Percentiles rank a stretch among this genome's conserved stretches.
phyloP scores from a whole-genome alignment of 257 asterid species.

The Buddleja alternifolia region DNA sequence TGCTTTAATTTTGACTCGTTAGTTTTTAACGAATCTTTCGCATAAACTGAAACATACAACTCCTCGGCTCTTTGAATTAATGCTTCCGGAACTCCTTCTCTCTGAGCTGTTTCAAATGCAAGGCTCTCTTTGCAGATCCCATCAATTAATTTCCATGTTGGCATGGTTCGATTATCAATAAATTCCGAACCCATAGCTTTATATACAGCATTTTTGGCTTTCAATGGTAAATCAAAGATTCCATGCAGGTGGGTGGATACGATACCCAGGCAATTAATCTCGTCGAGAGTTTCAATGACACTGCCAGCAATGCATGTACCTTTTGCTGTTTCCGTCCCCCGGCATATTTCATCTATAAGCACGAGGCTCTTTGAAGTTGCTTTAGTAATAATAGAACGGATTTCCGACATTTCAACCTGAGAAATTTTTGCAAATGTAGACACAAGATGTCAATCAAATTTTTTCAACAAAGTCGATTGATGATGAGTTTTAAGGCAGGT shows the following conservation, averaged over 20 bases:
- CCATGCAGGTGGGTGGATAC: constrained; percentile 97
- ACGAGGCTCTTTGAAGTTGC: constrained; percentile 92
- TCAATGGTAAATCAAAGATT: constrained; percentile 77
- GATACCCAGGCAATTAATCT: constrained; percentile 73
- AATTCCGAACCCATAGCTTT: constrained; percentile 91
- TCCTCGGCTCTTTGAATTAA: constrained; percentile 78
- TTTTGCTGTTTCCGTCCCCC: constrained; percentile 98
- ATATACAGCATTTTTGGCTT: constrained; percentile 46
- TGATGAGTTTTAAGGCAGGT: constrained; percentile 10
- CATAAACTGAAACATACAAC: constrained; percentile 62
- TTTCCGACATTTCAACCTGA: constrained; percentile 98
- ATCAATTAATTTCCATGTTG: constrained; percentile 85
- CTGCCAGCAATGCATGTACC: constrained; percentile 99
- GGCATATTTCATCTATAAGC: constrained; percentile 91
- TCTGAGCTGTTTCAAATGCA: constrained; percentile 93
- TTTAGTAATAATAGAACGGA: constrained; percentile 72
- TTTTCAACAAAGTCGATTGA: not conserved
- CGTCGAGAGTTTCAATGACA: constrained; percentile 78
- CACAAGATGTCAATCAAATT: not conserved
- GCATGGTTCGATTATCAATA: constrained; percentile 58
- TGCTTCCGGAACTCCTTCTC: constrained; percentile 82
- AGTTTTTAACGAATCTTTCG: constrained; percentile 30
- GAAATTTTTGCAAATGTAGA: not conserved
- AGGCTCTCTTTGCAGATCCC: constrained; percentile 96
- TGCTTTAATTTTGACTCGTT: constrained; percentile 26